Evolutionary conservation across 2,329 filamentous ascomycete genomes (phyloP).

Genomic region (Sporothrix variecibatus): DNA sequence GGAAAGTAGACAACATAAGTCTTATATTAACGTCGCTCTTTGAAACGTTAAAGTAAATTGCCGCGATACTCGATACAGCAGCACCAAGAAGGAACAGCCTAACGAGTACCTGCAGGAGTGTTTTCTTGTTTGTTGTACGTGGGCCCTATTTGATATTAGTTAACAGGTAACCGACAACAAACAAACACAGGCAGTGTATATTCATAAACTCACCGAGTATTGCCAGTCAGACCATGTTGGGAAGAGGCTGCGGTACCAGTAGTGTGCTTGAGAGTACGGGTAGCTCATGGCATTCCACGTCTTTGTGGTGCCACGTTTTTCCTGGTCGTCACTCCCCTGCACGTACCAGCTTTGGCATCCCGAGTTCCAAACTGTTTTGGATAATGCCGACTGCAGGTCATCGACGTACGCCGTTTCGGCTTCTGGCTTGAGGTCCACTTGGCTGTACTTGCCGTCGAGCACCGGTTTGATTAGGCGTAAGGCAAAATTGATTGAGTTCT

Average conservation of each 20-base stretch:
- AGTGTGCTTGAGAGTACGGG: conserved; percentile 3
- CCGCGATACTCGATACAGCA: too few relatives aligned
- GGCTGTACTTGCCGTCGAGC: background rate
- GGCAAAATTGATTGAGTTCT: conserved; percentile 14
- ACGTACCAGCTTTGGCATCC: conserved; percentile 12
- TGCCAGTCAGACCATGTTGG: conserved; percentile 7
- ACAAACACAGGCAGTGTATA: too few relatives aligned
- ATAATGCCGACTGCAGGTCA: background rate
- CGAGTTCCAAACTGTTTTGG: conserved; percentile 3
- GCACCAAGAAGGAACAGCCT: too few relatives aligned
- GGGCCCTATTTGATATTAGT: too few relatives aligned
- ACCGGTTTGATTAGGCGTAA: background rate
- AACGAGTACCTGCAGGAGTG: too few relatives aligned
- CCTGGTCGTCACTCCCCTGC: background rate
- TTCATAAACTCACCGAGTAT: background rate
- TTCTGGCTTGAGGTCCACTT: background rate
- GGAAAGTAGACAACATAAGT: too few relatives aligned
- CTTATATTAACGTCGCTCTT: too few relatives aligned
- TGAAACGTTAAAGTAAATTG: too few relatives aligned
- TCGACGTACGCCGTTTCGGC: background rate
- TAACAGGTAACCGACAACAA: too few relatives aligned
- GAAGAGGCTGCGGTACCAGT: conserved; percentile 5
- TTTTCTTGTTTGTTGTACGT: too few relatives aligned
- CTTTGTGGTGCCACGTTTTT: background rate
- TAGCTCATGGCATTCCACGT: conserved; percentile 12